Base-by-base conservation (phyloP, 1,284 basidiomycete genomes). In the Tausonia pullulans region DNA sequence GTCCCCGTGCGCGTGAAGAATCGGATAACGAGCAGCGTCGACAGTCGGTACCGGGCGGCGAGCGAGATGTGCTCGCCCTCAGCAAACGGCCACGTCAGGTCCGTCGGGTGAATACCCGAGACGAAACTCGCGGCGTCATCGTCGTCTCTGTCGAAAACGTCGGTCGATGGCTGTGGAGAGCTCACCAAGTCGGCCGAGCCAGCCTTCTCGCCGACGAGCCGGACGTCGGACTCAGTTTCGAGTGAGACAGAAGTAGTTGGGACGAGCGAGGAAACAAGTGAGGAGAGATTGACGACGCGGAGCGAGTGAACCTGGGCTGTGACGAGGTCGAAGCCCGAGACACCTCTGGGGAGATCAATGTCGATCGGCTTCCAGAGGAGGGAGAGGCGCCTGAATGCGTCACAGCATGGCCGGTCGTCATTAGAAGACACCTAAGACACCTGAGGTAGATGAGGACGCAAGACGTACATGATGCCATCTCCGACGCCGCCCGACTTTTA, bases 311-410 rank as follows among this genome's bases (percentile, higher is more conserved):
- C 59, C 44, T 73, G 71, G 39, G 76, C 68, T 5, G 76, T 74
- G 4, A 72, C 72, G 0, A 74, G 68, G 57, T 78, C 77, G 68
- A 69, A 77, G 7, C 73, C 72, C 5, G 72, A 72, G 27, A 75
- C 65, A 10, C 70, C 69, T 1, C 62, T 65, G 1, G 75, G 74
- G 3, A 78, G 68, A 39, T 65, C 52, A 43, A 76, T 72, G 57
- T 77, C 75, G 50, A 78, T 63, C 0, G 77, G 72, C 67, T 77
- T 77, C 73, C 75, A 78, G 0, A 78, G 70, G 5, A 77, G 69
- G 1, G 74, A 76, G 3, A 78, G 60, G 6, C 76, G 73, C 13
- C 77, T 63, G 63, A 54, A 39, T 3, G 5, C 6, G 8, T 3
- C 3, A 27, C 27, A 27, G 27, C 41, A 58, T 14, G 2, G 16